A percentile compares a stretch with the other conserved stretches of the same genome.
Conservation (phyloP, 2,329 filamentous ascomycete genomes). For the Penicillium hesseltinei region DNA sequence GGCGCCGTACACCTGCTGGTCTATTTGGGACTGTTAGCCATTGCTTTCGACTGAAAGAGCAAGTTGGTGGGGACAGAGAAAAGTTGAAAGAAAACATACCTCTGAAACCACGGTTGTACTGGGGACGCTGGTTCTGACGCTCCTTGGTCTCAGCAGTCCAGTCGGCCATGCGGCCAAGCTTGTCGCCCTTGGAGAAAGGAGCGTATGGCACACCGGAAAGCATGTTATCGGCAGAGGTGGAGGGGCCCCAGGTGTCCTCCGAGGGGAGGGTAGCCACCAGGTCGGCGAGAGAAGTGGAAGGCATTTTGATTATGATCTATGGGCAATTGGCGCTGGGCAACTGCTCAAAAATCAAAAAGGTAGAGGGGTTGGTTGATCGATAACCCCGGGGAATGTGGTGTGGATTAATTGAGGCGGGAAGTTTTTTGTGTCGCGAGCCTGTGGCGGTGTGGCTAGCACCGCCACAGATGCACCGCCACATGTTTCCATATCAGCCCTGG, state of each 20-base stretch:
- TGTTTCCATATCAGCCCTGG: neutral
- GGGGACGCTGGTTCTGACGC: slow-evolving; percentile 68
- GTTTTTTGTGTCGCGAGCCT: slow-evolving; percentile 30
- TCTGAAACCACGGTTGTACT: slow-evolving; percentile 91
- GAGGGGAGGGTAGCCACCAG: slow-evolving; percentile 71
- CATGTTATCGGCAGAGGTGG: slow-evolving; percentile 78
- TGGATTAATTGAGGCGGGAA: slow-evolving; percentile 25
- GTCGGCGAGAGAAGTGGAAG: slow-evolving; percentile 58
- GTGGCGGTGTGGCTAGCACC: slow-evolving; percentile 19
- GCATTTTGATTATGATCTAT: slow-evolving; percentile 40
- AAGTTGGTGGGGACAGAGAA: slow-evolving; percentile 1
- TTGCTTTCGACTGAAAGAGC: neutral
- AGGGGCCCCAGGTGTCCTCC: slow-evolving; percentile 83
- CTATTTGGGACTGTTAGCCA: slow-evolving; percentile 47
- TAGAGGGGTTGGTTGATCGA: slow-evolving; percentile 15
- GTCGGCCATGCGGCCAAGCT: slow-evolving; percentile 98
- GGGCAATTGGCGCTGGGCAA: slow-evolving; percentile 13
- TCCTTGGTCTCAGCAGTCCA: slow-evolving; percentile 91
- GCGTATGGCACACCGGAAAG: slow-evolving; percentile 95
- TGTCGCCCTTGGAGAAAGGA: slow-evolving; percentile 97
- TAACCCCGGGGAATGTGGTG: slow-evolving; percentile 22
- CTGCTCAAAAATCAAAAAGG: slow-evolving; percentile 16
- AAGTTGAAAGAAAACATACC: slow-evolving; percentile 53
- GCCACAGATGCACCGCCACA: slow-evolving; percentile 16
- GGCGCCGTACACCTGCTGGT: slow-evolving; percentile 95